These are phyloP conservation scores for Kodamaea arcana DNA, from an alignment of 1,139 yeast genomes.

Conservation along the genomic window DNA sequence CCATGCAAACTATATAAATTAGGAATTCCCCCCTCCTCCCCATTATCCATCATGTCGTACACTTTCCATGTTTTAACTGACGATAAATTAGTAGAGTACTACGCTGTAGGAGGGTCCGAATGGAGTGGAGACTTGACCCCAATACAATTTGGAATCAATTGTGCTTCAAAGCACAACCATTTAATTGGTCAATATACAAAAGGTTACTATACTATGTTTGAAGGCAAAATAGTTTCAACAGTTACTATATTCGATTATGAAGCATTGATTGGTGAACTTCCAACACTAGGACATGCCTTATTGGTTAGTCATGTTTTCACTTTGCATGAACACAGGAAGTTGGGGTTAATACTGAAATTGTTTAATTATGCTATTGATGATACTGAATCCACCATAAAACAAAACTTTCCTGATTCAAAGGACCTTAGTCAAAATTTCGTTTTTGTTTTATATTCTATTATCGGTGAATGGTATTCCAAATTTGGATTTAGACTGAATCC, in stretches of 20 bases:
- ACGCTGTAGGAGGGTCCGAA: conserved; percentile 24
- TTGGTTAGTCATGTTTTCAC: conserved; percentile 29
- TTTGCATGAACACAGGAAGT: conserved; percentile 21
- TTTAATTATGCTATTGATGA: conserved; percentile 26
- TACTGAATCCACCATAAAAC: conserved; percentile 27
- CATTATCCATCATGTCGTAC: conserved; percentile 2
- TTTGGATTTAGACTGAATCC: conserved; percentile 41
- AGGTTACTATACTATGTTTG: conserved; percentile 3
- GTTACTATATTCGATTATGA: neutral
- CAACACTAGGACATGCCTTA: conserved; percentile 8
- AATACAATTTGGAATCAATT: conserved; percentile 24
- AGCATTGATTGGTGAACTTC: neutral
- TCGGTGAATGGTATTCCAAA: conserved; percentile 28
- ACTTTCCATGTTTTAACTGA: conserved; percentile 23
- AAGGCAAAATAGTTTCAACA: conserved; percentile 1
- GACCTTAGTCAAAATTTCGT: neutral
- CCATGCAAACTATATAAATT: no score
- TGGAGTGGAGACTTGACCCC: conserved; percentile 27
- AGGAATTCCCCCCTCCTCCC: no score
- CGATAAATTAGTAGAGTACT: conserved; percentile 25
- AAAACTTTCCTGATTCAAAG: neutral
- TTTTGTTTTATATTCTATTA: conserved; percentile 39
- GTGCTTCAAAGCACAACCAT: conserved; percentile 14
- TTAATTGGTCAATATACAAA: conserved; percentile 18
- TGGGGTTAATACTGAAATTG: conserved; percentile 30